These are phyloP conservation scores for Emmonsia crescens DNA, from an alignment of 2,329 filamentous ascomycete genomes.

Conservation along the genomic window DNA sequence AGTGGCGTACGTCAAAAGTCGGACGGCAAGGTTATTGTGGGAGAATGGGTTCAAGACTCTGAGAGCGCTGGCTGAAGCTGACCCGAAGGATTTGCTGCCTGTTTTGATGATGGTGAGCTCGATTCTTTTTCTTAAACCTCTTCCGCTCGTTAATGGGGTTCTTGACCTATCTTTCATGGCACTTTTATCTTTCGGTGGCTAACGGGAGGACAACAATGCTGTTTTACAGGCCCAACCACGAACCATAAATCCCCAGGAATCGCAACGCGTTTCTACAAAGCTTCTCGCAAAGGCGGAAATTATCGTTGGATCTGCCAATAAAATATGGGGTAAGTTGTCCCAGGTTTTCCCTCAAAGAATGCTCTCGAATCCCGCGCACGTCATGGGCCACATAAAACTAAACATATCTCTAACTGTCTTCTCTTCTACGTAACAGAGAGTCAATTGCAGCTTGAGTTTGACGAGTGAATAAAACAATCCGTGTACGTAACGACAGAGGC, in stretches of 20 bases:
- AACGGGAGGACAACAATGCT: background rate
- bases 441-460: background rate
- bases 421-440: background rate
- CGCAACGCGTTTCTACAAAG: constrained; percentile 53
- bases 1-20: constrained; percentile 65
- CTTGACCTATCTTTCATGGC: background rate
- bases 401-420: background rate
- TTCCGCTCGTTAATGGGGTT: background rate
- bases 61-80: constrained; percentile 57
- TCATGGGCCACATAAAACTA: background rate
- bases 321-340: constrained; percentile 46
- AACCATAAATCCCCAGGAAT: constrained; percentile 42
- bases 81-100: constrained; percentile 56
- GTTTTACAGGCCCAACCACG: constrained; percentile 52
- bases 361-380: background rate
- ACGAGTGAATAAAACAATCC: background rate
- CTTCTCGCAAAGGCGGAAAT: constrained; percentile 55
- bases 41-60: constrained; percentile 65
- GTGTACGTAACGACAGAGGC: background rate
- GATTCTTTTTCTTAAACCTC: background rate
- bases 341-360: background rate
- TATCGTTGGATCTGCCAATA: constrained; percentile 58
- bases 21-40: constrained; percentile 63
- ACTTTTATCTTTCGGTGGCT: background rate
- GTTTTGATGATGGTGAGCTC: constrained; percentile 55